These are phyloP conservation scores for Paraphaeosphaeria sporulosa DNA, from an alignment of 2,329 filamentous ascomycete species.

Conservation along the genomic window DNA sequence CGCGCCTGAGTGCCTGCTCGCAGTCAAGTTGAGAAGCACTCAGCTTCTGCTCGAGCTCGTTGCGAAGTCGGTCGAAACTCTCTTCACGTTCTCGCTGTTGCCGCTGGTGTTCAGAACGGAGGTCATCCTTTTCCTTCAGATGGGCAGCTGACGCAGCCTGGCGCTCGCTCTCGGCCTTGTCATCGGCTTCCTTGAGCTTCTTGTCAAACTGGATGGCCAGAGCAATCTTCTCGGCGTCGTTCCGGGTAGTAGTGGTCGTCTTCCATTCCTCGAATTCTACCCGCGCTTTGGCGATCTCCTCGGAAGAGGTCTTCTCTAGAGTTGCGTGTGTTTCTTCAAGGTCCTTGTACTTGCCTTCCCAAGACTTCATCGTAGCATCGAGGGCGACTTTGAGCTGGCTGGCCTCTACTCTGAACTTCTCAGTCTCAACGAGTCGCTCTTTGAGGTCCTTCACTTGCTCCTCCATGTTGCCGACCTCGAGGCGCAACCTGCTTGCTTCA, in stretches of 20 bases:
- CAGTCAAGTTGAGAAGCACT: conserved; percentile 51
- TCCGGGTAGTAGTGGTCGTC: conserved; percentile 39
- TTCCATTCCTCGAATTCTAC: conserved; percentile 56
- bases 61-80: conserved; percentile 51
- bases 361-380: conserved; percentile 45
- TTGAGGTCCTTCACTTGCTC: conserved; percentile 62
- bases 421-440: conserved; percentile 54
- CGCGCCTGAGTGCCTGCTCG: conserved; percentile 55
- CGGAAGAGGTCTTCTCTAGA: conserved; percentile 48
- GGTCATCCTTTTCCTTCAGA: conserved; percentile 43
- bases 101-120: conserved; percentile 41
- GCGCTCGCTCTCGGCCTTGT: conserved; percentile 57
- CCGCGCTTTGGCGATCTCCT: conserved; percentile 44
- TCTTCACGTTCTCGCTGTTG: conserved; percentile 51
- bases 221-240: conserved; percentile 49
- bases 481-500: conserved; percentile 59
- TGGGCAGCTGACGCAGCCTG: conserved; percentile 52
- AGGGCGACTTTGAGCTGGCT: conserved; percentile 40
- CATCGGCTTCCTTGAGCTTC: conserved; percentile 56
- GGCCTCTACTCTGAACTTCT: conserved; percentile 52
- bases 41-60: conserved; percentile 53
- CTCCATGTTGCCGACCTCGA: conserved; percentile 60
- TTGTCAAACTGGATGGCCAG: conserved; percentile 51
- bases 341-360: conserved; percentile 54
- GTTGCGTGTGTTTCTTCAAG: conserved; percentile 51